These are phyloP conservation scores for Oryza glaberrima DNA, from an alignment of 176 grass and related monocot species.

Conservation along the genomic window DNA sequence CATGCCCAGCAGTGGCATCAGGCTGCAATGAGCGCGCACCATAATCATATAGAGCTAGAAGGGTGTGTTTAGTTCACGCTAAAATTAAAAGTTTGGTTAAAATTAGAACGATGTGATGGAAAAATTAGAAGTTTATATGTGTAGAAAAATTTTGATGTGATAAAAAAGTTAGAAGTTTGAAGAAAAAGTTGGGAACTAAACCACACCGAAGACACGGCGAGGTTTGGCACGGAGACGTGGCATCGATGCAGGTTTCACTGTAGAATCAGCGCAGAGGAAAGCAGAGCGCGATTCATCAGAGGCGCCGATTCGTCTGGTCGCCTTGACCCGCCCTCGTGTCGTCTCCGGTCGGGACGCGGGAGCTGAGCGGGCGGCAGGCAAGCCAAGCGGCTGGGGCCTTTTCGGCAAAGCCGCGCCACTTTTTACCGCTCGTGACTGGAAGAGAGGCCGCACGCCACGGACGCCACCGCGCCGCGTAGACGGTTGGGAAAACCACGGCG, in stretches of 20 bases:
- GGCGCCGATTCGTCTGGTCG: not conserved
- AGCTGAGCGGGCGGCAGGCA: not conserved
- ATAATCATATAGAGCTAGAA: not conserved
- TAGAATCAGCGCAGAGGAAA: not conserved
- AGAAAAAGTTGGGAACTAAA: no score
- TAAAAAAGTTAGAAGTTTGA: no score
- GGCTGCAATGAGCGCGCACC: not conserved
- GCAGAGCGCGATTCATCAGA: not conserved
- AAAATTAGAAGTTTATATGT: no score
- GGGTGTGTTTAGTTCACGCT: no score
- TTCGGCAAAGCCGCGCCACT: slow-evolving; percentile 39
- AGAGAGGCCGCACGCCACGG: not conserved
- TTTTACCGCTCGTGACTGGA: slow-evolving; percentile 14
- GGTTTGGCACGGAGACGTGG: not conserved
- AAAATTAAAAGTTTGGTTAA: no score
- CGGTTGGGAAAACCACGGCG: no score
- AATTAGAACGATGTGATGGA: no score
- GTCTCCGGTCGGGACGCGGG: not conserved
- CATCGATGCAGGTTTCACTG: not conserved
- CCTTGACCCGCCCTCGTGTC: not conserved
- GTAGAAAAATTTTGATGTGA: no score
- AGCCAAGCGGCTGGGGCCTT: slow-evolving; percentile 18
- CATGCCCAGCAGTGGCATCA: not conserved
- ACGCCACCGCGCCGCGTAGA: no score
- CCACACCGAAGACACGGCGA: not conserved